These are phyloP conservation scores for Ophiostoma triangulosporum DNA, from an alignment of 2,329 filamentous ascomycete genomes.

Conservation along the genomic window DNA sequence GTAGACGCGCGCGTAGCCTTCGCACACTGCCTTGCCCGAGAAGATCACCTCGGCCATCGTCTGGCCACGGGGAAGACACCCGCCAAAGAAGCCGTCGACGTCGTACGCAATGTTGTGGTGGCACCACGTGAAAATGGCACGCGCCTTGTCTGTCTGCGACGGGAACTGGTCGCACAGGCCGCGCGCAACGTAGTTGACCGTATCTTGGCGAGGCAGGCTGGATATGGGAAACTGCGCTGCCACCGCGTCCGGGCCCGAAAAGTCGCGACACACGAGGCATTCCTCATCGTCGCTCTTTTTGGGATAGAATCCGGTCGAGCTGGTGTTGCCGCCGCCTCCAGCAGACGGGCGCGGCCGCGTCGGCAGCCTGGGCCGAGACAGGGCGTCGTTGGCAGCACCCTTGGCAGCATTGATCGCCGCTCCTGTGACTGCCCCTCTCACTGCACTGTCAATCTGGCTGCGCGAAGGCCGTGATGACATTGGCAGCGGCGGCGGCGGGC, in stretches of 20 bases:
- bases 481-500: constrained; percentile 40
- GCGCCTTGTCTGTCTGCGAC: constrained; percentile 76
- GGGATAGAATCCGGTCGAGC: constrained; percentile 1
- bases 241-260: constrained; percentile 65
- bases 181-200: constrained; percentile 61
- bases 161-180: constrained; percentile 67
- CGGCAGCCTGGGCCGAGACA: constrained; percentile 5
- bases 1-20: constrained; percentile 79
- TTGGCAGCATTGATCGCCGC: neutral
- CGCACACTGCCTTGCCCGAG: constrained; percentile 73
- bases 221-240: constrained; percentile 64
- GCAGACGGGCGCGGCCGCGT: constrained; percentile 12
- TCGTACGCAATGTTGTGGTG: constrained; percentile 91
- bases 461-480: constrained; percentile 36
- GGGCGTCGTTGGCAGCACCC: constrained; percentile 11
- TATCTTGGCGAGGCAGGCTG: constrained; percentile 50
- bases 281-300: constrained; percentile 16
- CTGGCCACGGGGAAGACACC: constrained; percentile 46
- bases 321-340: neutral
- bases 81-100: constrained; percentile 61
- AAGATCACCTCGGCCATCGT: constrained; percentile 62
- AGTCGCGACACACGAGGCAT: constrained; percentile 83
- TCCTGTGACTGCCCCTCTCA: neutral
- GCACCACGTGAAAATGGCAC: constrained; percentile 87
- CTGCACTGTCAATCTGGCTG: constrained; percentile 34